These are phyloP conservation scores for Onygenales sp. DNA, from an alignment of 2,329 filamentous ascomycete genomes.

Conservation along the genomic window DNA sequence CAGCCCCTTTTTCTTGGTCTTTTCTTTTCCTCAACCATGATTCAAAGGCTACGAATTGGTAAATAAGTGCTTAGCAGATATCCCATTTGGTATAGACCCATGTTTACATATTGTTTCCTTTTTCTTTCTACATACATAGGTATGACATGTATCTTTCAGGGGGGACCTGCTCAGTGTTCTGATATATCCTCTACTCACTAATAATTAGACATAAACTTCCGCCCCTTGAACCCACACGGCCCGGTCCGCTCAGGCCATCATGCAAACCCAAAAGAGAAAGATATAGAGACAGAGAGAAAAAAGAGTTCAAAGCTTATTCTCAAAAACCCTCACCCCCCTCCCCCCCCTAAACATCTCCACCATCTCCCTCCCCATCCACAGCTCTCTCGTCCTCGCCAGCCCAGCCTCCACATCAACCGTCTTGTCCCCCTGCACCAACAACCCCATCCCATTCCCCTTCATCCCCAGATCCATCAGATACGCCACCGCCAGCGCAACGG, in stretches of 20 bases:
- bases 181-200: too few relatives aligned
- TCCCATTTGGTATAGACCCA: not conserved
- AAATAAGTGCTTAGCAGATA: too few relatives aligned
- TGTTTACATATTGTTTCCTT: too few relatives aligned
- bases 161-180: too few relatives aligned
- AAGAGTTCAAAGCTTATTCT: constrained; percentile 14
- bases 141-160: too few relatives aligned
- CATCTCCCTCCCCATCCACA: constrained; percentile 45
- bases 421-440: constrained; percentile 36
- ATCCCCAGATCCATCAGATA: constrained; percentile 36
- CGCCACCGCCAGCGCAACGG: constrained; percentile 35
- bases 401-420: constrained; percentile 38
- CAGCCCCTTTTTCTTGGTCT: too few relatives aligned
- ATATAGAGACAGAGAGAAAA: not conserved
- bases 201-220: too few relatives aligned
- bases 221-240: too few relatives aligned
- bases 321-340: constrained; percentile 20
- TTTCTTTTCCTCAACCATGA: too few relatives aligned
- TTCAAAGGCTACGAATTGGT: too few relatives aligned
- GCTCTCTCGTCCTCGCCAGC: constrained; percentile 34
- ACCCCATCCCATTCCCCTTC: constrained; percentile 36
- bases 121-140: too few relatives aligned
- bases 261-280: not conserved
- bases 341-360: constrained; percentile 40
- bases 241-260: too few relatives aligned